Evolutionary conservation across 306 rosid species (phyloP).

Genomic region (Lagenaria siceraria): DNA sequence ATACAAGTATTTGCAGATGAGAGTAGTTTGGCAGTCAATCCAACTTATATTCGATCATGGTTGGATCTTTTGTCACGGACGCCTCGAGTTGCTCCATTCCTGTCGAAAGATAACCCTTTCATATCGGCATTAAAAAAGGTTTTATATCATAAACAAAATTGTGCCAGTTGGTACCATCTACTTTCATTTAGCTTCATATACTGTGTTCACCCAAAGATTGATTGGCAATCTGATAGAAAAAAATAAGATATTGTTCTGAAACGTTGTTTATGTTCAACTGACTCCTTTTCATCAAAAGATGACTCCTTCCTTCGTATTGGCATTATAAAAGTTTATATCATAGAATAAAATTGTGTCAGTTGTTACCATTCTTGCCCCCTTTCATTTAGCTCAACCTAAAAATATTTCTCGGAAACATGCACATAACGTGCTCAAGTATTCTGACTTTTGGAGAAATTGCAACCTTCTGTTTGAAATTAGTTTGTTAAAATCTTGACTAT

Average conservation of each 20-base stretch:
- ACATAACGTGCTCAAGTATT: neutral
- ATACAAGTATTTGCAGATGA: conserved; percentile 65
- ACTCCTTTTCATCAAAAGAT: conserved; percentile 66
- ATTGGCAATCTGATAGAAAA: neutral
- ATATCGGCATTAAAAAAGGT: conserved; percentile 83
- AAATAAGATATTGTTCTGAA: neutral
- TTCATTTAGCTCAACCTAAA: neutral
- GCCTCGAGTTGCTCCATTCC: conserved; percentile 93
- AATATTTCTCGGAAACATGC: neutral
- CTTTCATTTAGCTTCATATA: neutral
- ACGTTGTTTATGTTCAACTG: conserved; percentile 24
- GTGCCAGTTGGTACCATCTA: neutral
- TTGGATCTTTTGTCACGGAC: conserved; percentile 73
- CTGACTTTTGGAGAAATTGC: neutral
- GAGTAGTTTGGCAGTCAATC: conserved; percentile 85
- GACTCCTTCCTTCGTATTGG: conserved; percentile 45
- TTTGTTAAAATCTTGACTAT: neutral
- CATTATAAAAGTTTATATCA: conserved; percentile 44
- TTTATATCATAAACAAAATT: conserved; percentile 6
- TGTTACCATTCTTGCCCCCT: neutral
- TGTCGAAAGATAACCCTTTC: conserved; percentile 71
- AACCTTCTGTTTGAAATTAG: neutral
- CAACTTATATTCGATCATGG: conserved; percentile 78
- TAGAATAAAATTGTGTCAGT: neutral
- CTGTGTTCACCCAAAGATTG: neutral